Conservation (phyloP, 2,329 filamentous ascomycete species). For the Aspergillus tubingensis region DNA sequence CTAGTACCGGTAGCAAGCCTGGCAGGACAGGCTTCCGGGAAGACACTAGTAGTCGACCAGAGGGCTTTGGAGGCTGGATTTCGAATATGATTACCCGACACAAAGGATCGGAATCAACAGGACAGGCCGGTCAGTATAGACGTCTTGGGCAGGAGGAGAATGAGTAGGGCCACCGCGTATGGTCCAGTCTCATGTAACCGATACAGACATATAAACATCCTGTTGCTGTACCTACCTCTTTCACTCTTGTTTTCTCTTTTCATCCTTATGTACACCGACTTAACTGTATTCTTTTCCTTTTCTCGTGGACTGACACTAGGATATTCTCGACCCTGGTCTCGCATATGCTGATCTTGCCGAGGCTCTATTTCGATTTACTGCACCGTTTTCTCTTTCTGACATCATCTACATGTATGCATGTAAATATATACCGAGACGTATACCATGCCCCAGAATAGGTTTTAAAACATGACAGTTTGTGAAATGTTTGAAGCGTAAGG, state of each 20-base stretch:
- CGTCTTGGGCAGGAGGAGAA: constrained; percentile 48
- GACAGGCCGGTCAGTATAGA: constrained; percentile 46
- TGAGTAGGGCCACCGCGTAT: constrained; percentile 8
- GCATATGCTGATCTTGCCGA: background rate
- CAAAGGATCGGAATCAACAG: constrained; percentile 41
- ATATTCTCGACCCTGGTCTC: background rate
- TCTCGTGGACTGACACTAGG: background rate
- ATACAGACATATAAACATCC: constrained; percentile 2
- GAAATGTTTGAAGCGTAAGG: too few species aligned
- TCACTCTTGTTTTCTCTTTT: background rate
- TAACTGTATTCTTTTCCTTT: background rate
- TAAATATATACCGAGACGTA: too few species aligned
- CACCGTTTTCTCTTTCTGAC: too few species aligned
- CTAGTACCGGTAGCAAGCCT: constrained; percentile 53
- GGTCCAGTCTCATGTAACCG: background rate
- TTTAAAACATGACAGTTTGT: too few species aligned
- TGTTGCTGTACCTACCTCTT: background rate
- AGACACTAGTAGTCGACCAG: constrained; percentile 38
- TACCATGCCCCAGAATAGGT: too few species aligned
- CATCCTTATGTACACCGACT: background rate
- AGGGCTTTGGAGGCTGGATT: constrained; percentile 71
- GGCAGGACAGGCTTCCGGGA: constrained; percentile 37
- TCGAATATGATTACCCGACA: constrained; percentile 63
- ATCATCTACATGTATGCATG: too few species aligned
- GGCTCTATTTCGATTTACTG: too few species aligned